Evolutionary conservation across 345 rosid genomes (phyloP), one percentile per base, ranked within the genome.

Genomic region (Rhodamnia argentea): DNA sequence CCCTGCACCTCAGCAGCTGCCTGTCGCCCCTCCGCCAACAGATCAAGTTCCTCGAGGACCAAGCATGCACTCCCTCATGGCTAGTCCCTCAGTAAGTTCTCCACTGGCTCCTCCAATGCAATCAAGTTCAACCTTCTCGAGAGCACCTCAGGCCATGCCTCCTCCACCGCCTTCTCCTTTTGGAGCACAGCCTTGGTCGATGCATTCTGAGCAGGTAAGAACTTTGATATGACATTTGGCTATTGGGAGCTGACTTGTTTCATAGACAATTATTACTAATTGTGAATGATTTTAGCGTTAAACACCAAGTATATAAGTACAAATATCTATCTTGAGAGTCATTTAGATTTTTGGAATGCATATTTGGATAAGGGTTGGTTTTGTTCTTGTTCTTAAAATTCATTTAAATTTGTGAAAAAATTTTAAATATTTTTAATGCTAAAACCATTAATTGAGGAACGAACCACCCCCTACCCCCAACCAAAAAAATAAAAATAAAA

Each of bases 121-220:
- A 62, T 88, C 91, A 6, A 29, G 85, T 40, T 87, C 89, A 5
- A 64, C 87, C n/a, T 94, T 89, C 88, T 91, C 92, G 15, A 91
- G 88, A 44, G 87, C 91, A 82, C 90, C 94, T 85, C 94, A 89
- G 78, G 83, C 83, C 6, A 22, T 50, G 51, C 82, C 81, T 32
- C 82, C 85, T 29, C 90, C 94, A 23, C 52, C 91, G 50, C 91
- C 88, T 89, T 89, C 90, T 84, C 94, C 98, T 83, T 97, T 91
- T 90, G 96, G 94, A 82, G 90, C 92, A 88, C 97, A 92, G 85
- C 83, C 94, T 74, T 90, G 90, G 91, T 88, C 88, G 76, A 87
- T 89, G 91, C 93, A 91, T 84, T 82, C 89, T 29, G 93, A 86
- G 85, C 90, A 90, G 90, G 94, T 95, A 85, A 85, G 76, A 58